These are phyloP conservation scores for Neospermospora avenae DNA, from an alignment of 2,329 filamentous ascomycete genomes.

Conservation along the genomic window DNA sequence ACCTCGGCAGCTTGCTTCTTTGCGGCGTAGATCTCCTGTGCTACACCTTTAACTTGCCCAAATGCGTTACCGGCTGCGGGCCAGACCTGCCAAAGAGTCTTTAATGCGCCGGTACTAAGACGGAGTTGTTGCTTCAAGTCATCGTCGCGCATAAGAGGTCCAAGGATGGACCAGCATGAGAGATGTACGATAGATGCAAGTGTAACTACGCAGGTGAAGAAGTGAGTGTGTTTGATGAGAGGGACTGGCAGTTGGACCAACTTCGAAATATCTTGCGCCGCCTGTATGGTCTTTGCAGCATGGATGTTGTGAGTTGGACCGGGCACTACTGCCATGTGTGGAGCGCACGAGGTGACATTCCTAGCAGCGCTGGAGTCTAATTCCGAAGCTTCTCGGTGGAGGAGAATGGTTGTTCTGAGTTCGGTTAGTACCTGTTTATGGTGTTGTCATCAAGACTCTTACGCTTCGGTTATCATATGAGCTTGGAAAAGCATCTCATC, in stretches of 20 bases:
- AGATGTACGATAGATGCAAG: constrained; percentile 78
- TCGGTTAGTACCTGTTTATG: constrained; percentile 2
- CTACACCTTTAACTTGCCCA: constrained; percentile 71
- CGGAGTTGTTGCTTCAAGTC: constrained; percentile 71
- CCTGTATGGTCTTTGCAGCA: constrained; percentile 75
- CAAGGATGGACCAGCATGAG: constrained; percentile 63
- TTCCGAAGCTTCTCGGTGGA: constrained; percentile 77
- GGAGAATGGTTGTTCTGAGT: constrained; percentile 60
- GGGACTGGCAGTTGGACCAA: constrained; percentile 71
- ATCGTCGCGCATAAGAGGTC: constrained; percentile 48
- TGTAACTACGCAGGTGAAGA: constrained; percentile 78
- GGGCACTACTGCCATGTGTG: constrained; percentile 38
- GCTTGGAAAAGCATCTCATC: constrained; percentile 94
- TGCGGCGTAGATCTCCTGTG: constrained; percentile 62
- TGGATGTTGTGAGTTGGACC: constrained; percentile 44
- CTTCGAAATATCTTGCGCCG: constrained; percentile 73
- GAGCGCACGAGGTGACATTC: constrained; percentile 63
- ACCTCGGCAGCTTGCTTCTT: constrained; percentile 32
- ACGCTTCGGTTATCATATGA: constrained; percentile 67
- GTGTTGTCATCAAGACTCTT: constrained; percentile 11
- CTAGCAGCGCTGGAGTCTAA: constrained; percentile 59
- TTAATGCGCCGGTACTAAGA: constrained; percentile 55
- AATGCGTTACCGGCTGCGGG: constrained; percentile 57
- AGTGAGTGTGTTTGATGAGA: constrained; percentile 72
- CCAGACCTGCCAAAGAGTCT: constrained; percentile 32